Evolutionary conservation across 2,329 filamentous ascomycete species (phyloP).

Genomic region (Cylindrodendrum hubeiense): DNA sequence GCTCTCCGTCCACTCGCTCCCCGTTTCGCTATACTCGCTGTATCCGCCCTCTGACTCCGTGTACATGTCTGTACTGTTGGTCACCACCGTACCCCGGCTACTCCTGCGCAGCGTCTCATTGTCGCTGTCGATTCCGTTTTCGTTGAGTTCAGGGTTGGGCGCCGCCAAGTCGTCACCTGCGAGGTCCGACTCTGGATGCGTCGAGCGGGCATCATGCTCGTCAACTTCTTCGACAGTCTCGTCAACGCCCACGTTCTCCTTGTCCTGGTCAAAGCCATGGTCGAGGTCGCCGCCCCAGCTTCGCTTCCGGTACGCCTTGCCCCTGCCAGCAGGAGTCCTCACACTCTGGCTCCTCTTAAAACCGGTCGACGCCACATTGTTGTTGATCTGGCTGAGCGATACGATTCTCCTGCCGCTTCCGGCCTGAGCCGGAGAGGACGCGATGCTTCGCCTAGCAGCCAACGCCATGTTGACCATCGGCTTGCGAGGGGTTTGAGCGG

Average conservation of each 20-base stretch:
- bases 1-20: slow-evolving; percentile 64
- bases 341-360: slow-evolving; percentile 85
- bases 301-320: slow-evolving; percentile 69
- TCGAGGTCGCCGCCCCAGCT: slow-evolving; percentile 73
- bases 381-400: slow-evolving; percentile 89
- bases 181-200: slow-evolving; percentile 33
- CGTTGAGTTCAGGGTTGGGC: slow-evolving; percentile 33
- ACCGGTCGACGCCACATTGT: slow-evolving; percentile 74
- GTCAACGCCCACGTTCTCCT: slow-evolving; percentile 73
- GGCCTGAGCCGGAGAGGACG: slow-evolving; percentile 57
- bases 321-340: slow-evolving; percentile 65
- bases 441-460: slow-evolving; percentile 62
- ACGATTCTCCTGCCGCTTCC: slow-evolving; percentile 83
- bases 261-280: slow-evolving; percentile 67
- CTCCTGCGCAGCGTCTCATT: slow-evolving; percentile 63
- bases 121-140: slow-evolving; percentile 59
- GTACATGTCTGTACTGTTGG: slow-evolving; percentile 53
- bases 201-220: slow-evolving; percentile 45
- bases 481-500: slow-evolving; percentile 42
- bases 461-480: slow-evolving; percentile 67
- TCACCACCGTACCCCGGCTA: slow-evolving; percentile 62
- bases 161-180: slow-evolving; percentile 44
- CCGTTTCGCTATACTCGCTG: slow-evolving; percentile 56
- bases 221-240: slow-evolving; percentile 72
- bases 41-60: slow-evolving; percentile 52